phyloP scores from a whole-genome alignment of 306 rosid species.

The Prunus davidiana region DNA sequence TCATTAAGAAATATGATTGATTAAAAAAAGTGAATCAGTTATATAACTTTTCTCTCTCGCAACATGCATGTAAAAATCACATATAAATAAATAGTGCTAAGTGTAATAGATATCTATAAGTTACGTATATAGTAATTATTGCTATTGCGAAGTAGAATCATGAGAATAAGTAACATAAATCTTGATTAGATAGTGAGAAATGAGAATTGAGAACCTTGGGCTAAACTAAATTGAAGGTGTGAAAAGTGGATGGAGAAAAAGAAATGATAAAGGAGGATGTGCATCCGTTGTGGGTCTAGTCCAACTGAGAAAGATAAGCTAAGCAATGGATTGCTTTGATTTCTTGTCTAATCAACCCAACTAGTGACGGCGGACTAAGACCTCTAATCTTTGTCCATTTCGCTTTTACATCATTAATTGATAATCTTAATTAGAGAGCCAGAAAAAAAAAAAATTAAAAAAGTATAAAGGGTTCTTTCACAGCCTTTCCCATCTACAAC shows the following conservation, averaged over 20 bases:
- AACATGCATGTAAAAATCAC: too few species aligned
- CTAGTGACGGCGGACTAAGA: conserved; percentile 33
- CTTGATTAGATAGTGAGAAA: background rate
- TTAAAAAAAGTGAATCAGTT: background rate
- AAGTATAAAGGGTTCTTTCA: background rate
- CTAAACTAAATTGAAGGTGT: background rate
- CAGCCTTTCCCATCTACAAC: background rate
- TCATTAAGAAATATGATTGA: background rate
- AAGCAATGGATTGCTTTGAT: conserved; percentile 36
- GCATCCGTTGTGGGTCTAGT: conserved; percentile 17
- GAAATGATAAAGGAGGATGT: background rate
- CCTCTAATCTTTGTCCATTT: conserved; percentile 12
- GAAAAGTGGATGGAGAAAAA: background rate
- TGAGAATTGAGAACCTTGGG: background rate
- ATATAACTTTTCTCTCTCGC: background rate
- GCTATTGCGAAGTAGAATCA: too few species aligned
- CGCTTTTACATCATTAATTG: background rate
- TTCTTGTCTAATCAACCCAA: conserved; percentile 32
- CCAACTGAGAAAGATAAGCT: conserved; percentile 26
- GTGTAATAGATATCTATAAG: too few species aligned
- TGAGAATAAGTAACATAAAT: background rate
- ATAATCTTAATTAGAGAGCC: background rate
- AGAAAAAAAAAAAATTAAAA: too few species aligned
- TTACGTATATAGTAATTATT: too few species aligned
- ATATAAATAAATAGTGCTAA: too few species aligned